Base-by-base conservation (phyloP, 331 rosid species). In the Quercus lobata region DNA sequence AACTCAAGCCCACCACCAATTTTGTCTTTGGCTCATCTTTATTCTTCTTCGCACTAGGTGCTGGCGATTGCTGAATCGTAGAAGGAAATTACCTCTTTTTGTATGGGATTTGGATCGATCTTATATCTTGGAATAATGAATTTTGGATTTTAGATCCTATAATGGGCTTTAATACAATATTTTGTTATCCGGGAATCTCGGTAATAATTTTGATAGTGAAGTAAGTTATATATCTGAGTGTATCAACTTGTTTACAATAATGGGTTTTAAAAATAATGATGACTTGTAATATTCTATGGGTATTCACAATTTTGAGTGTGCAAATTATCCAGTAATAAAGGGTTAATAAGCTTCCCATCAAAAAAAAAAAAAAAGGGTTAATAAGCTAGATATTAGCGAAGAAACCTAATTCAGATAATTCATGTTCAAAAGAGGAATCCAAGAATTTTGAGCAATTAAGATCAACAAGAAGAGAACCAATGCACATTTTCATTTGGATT, bases 381-480 rank as follows among this genome's bases (percentile, higher is more conserved):
- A 78, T 44, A 4, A 41, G 37, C 72, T 63, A 65, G 41, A 34
- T 34, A 21, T 62, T 56, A 62, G 21, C 11, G 21, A 57, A 62
- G 63, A 76, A 15, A 54, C 72, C 69, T 18, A 1, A n/a, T 79
- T 68, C 60, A 2, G 75, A 63, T 22, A 58, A 30, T 11, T 24
- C 24, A 1, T 41, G 49, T 44, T 10, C 58, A 17, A 76, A 61
- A 72, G 70, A 63, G 0, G 80, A 72, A 57, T 75, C 73, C 24
- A 41, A 12, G 2, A 24, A n/a, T 15, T 63, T 55, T 72, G 76
- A 77, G 32, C 78, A 7, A 78, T 78, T 72, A 78, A 7, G 30
- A 84, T 82, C 81, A 84, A 84, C 81, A 84, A 87, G 85, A 84
- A 87, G 72, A 82, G 87, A 82, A 84, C 87, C 81, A 82, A 87